Evolutionary conservation across 495 filamentous ascomycete species (phyloP), one percentile per base, ranked within the genome.

Genomic region (Penicillium coffeae): DNA sequence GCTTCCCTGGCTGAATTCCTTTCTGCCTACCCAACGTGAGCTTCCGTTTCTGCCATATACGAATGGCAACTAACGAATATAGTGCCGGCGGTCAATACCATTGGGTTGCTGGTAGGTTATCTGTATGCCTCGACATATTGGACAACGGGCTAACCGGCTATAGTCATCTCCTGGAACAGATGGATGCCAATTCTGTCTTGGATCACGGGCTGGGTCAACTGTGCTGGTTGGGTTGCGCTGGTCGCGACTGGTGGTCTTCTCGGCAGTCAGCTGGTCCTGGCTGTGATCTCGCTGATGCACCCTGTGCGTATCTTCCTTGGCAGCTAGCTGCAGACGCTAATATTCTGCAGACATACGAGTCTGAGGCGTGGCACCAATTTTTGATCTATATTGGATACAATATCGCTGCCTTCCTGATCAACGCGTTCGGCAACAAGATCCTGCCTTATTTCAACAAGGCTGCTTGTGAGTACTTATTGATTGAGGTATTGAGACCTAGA

Each of bases 171-270:
- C 16, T 82, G 77, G 71, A 65, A 71, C 54, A 68, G 60, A 38
- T 87, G 76, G 76, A 79, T 81, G 38, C 80, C 80, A 1, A 63
- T 82, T 16, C 66, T 89, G 5, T 82, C 78, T 9, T 90, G 82
- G 79, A 79, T 83, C 22, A 87, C 83, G 0, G 86, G 86, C 8
- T 90, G 86, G 86, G 81, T 88, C 48, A 88, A 86, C 60, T 79
- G 84, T 21, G 79, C 80, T 22, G 86, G 84, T 14, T 89, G 85
- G 86, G 84, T 88, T 36, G 72, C 74, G 8, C 52, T 78, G 36
- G 70, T 73, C 19, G 74, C 75, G 10, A 76, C 72, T 12, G 73
- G 68, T 50, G 74, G 74, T 16, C 59, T 77, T 8, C 52, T 77
- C 21, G 79, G 80, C 15, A 82, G 73, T 21, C 73, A 84, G 51